A percentile compares a stretch with the other conserved stretches of the same genome.
Evolutionary conservation across 2,329 filamentous ascomycete genomes (phyloP).

Genomic region (Esteya vermicola): DNA sequence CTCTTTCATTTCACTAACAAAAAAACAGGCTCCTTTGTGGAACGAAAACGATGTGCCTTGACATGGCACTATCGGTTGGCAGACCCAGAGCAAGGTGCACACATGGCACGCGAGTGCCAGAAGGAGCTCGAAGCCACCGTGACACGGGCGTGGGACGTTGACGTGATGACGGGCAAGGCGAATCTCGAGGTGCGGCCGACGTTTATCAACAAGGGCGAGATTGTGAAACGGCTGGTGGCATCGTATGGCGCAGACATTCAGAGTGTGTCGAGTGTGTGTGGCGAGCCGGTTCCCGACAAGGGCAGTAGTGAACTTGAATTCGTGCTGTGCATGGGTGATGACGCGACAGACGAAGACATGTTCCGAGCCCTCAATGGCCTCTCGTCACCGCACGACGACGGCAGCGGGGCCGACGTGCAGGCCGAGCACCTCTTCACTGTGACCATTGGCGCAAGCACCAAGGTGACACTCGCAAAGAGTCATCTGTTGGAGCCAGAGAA

Average conservation of each 20-base stretch:
- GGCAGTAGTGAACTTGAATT: slow-evolving; percentile 54
- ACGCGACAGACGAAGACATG: slow-evolving; percentile 95
- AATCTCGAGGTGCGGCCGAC: slow-evolving; percentile 94
- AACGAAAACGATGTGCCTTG: slow-evolving; percentile 83
- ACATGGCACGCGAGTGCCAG: slow-evolving; percentile 69
- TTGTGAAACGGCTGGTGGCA: slow-evolving; percentile 67
- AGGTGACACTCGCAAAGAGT: slow-evolving; percentile 82
- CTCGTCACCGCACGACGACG: slow-evolving; percentile 20
- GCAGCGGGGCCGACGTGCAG: slow-evolving; percentile 34
- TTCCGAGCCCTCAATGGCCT: slow-evolving; percentile 65
- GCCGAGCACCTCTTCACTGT: slow-evolving; percentile 70
- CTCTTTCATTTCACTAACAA: no score
- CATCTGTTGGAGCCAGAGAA: slow-evolving; percentile 80
- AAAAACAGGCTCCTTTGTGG: slow-evolving; percentile 68
- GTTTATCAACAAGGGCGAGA: slow-evolving; percentile 97
- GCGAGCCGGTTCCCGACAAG: background rate
- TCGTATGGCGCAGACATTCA: slow-evolving; percentile 44
- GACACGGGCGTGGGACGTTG: slow-evolving; percentile 70
- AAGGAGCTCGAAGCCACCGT: slow-evolving; percentile 68
- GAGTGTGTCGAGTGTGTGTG: slow-evolving; percentile 13
- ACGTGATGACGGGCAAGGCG: slow-evolving; percentile 94
- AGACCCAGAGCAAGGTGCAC: slow-evolving; percentile 69
- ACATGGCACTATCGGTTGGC: slow-evolving; percentile 96
- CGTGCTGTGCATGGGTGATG: slow-evolving; percentile 81
- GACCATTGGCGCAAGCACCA: slow-evolving; percentile 81